Conservation (phyloP, 2,329 filamentous ascomycete species). For the Alternaria alternata region DNA sequence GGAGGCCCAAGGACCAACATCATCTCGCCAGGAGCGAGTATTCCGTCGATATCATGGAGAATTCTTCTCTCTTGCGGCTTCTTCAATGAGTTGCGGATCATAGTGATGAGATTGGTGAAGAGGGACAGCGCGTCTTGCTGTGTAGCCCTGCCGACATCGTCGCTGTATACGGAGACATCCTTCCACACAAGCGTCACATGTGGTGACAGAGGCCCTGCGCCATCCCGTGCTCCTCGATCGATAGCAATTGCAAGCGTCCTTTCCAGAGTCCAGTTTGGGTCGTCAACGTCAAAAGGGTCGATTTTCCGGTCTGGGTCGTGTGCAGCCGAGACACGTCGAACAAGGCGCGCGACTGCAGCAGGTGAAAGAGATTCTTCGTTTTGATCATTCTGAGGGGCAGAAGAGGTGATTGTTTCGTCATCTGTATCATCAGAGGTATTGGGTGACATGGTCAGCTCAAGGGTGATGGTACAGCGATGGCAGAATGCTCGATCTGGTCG, state of each 20-base stretch:
- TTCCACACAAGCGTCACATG: not conserved
- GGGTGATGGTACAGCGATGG: not conserved
- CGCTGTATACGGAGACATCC: not conserved
- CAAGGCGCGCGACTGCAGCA: not conserved
- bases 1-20: conserved; percentile 52
- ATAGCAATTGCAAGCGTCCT: not conserved
- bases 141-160: not conserved
- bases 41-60: not conserved
- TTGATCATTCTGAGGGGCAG: not conserved
- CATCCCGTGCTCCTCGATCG: not conserved
- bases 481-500: not conserved
- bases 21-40: conserved; percentile 46
- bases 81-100: not conserved
- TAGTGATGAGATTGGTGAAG: not conserved
- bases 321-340: not conserved
- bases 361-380: not conserved
- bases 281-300: not conserved
- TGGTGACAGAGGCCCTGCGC: not conserved
- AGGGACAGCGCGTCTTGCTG: not conserved
- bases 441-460: not conserved
- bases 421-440: not conserved
- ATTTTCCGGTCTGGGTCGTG: not conserved
- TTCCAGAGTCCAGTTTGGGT: not conserved
- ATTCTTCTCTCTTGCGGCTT: not conserved
- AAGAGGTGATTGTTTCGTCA: not conserved